phyloP scores from a whole-genome alignment of 1,284 basidiomycete species.

The Cerrena zonata region DNA sequence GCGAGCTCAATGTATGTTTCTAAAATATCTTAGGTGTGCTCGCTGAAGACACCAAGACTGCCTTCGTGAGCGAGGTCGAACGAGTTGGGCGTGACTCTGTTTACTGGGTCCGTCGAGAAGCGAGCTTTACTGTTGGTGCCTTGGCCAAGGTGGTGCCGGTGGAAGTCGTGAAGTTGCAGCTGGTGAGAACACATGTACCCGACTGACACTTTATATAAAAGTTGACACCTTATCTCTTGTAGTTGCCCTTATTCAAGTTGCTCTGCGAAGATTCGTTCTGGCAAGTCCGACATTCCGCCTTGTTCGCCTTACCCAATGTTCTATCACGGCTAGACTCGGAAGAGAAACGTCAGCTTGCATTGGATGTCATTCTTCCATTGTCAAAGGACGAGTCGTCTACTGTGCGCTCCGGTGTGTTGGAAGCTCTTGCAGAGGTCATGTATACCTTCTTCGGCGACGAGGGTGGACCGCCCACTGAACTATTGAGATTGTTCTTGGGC shows the following conservation, averaged over 20 bases:
- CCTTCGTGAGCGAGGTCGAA: constrained; percentile 80
- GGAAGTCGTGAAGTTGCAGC: constrained; percentile 56
- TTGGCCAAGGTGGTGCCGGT: constrained; percentile 80
- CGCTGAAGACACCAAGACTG: constrained; percentile 52
- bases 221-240: constrained; percentile 7
- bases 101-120: constrained; percentile 85
- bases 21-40: constrained; percentile 45
- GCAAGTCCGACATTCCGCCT: constrained; percentile 85
- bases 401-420: constrained; percentile 80
- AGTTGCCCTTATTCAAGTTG: constrained; percentile 77
- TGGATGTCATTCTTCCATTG: constrained; percentile 59
- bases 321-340: constrained; percentile 57
- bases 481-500: constrained; percentile 62
- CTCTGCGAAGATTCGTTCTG: constrained; percentile 70
- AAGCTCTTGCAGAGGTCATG: constrained; percentile 88
- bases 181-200: too few relatives aligned
- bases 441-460: constrained; percentile 73
- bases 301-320: constrained; percentile 81
- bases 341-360: constrained; percentile 56
- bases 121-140: constrained; percentile 82
- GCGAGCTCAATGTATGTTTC: background rate
- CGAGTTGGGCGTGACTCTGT: constrained; percentile 73
- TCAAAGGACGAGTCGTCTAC: constrained; percentile 62
- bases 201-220: constrained; percentile 5
- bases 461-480: constrained; percentile 71